Base-by-base conservation (phyloP, 2,329 filamentous ascomycete species). In the Myriosclerotinia curreyana region DNA sequence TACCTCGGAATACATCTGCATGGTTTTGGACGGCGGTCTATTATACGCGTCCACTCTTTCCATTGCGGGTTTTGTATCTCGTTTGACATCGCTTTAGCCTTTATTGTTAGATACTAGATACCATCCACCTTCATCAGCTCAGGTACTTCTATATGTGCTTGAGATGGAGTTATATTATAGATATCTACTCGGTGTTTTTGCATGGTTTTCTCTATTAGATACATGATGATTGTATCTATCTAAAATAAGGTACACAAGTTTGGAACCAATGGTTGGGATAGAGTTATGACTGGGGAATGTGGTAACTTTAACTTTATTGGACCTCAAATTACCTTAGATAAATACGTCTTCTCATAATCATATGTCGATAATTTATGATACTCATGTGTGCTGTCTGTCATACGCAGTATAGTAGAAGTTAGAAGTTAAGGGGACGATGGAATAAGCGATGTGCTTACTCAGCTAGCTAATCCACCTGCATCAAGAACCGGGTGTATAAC, bases 11-110 rank as follows among this genome's bases (percentile, higher is more conserved):
- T n/a, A 6, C 3, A 14, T 31, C 31, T 5, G 17, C 11, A 14
- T 31, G 25, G 25, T 12, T 44, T 44, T 31, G n/a, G 53, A 56
- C 17, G 38, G 53, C 53, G 53, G 53, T 56, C 53, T 15, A 25
- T 8, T 14, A 44, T 5, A 44, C 53, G 25, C 25, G 9, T 31
- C 17, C 25, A 56, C 25, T 56, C 51, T 25, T 38, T 53, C 34
- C 51, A 53, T 25, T 12, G 6, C 40, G 3, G 20, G n/a, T 46
- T 46, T 46, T 11, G 3, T 3, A 44, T 7, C 4, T 31, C 53
- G 17, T 12, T n/a, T 44, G 28, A 5, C 6, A 31, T n/a, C n/a
- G 31, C 20, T 56, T 20, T 44, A 42, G n/a, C n/a, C n/a, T n/a
- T n/a, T n/a, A n/a, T 5, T 3, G 38, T 17, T 56, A 11, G 25